Conservation (phyloP, 2,329 filamentous ascomycete species). For the Botrytis byssoidea region DNA sequence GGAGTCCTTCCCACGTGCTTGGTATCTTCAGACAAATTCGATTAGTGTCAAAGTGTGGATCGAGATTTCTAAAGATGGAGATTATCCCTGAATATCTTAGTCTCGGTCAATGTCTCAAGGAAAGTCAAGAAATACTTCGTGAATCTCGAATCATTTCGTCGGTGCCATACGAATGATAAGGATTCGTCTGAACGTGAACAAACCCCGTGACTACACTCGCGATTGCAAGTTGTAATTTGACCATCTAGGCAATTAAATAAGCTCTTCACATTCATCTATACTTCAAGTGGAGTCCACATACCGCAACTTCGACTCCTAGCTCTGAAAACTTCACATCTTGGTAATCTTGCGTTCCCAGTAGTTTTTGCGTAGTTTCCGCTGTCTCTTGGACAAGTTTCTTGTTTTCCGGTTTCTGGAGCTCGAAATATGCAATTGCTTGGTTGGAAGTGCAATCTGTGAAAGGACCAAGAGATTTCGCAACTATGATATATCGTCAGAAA, state of each 20-base stretch:
- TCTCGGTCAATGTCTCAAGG: not conserved
- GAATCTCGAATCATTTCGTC: constrained; percentile 51
- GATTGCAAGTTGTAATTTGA: constrained; percentile 53
- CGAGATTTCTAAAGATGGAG: constrained; percentile 47
- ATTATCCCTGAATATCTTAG: constrained; percentile 47
- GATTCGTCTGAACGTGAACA: constrained; percentile 61
- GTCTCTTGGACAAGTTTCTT: constrained; percentile 42
- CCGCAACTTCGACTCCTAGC: constrained; percentile 56
- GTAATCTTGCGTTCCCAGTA: constrained; percentile 32
- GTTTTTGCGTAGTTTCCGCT: constrained; percentile 39
- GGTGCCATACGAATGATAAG: constrained; percentile 52
- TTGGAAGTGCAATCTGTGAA: constrained; percentile 56
- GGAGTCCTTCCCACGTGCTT: constrained; percentile 61
- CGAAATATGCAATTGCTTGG: constrained; percentile 52
- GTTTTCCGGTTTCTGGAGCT: constrained; percentile 46
- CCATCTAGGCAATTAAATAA: constrained; percentile 45
- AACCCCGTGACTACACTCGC: constrained; percentile 49
- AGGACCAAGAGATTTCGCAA: constrained; percentile 47
- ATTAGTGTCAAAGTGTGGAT: constrained; percentile 44
- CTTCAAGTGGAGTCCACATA: constrained; percentile 34
- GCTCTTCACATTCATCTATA: not conserved
- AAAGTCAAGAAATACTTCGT: constrained; percentile 42
- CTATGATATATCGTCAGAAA: constrained; percentile 34
- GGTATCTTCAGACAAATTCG: constrained; percentile 64
- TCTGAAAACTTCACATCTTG: constrained; percentile 44